A percentile compares a stretch with the other conserved stretches of the same genome.
phyloP scores from a whole-genome alignment of 805 yeast genomes.

The Yamadazyma scolyti region DNA sequence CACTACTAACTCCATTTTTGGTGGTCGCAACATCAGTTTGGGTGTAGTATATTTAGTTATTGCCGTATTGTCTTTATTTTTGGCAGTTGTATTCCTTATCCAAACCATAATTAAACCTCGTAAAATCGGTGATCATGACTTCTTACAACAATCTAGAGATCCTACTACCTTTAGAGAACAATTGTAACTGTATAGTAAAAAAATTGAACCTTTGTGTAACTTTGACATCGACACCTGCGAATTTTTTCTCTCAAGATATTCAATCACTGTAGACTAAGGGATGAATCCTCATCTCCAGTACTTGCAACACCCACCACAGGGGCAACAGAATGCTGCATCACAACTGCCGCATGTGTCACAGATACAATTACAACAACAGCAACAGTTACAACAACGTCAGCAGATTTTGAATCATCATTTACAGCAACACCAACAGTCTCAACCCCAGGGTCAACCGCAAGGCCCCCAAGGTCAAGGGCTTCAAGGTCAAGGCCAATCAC shows the following conservation, averaged over 20 bases:
- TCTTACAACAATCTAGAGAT: constrained; percentile 25
- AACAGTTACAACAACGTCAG: constrained; percentile 25
- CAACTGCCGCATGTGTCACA: constrained; percentile 33
- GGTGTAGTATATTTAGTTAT: constrained; percentile 85
- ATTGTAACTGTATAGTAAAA: constrained; percentile 9
- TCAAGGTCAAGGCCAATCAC: constrained; percentile 18
- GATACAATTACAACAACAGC: constrained; percentile 24
- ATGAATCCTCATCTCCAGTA: constrained; percentile 45
- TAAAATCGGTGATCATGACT: constrained; percentile 77
- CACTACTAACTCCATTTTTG: constrained; percentile 78
- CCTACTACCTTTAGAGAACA: constrained; percentile 24
- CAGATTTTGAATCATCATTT: constrained; percentile 20
- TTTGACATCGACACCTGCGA: constrained; percentile 1
- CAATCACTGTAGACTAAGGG: constrained; percentile 1
- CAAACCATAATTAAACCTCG: constrained; percentile 86
- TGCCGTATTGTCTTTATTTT: constrained; percentile 69
- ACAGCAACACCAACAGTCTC: constrained; percentile 17
- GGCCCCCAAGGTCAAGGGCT: no score
- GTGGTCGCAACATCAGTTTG: constrained; percentile 81
- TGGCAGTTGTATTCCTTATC: constrained; percentile 71
- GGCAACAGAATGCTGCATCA: constrained; percentile 18
- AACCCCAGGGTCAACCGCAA: constrained; percentile 19
- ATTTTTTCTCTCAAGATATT: constrained; percentile 3
- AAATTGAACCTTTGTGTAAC: not conserved
- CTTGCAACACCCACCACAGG: constrained; percentile 32